Percentiles rank a stretch among this genome's conserved stretches.
Conservation (phyloP, 2,329 filamentous ascomycete species). For the Alternaria sp. region DNA sequence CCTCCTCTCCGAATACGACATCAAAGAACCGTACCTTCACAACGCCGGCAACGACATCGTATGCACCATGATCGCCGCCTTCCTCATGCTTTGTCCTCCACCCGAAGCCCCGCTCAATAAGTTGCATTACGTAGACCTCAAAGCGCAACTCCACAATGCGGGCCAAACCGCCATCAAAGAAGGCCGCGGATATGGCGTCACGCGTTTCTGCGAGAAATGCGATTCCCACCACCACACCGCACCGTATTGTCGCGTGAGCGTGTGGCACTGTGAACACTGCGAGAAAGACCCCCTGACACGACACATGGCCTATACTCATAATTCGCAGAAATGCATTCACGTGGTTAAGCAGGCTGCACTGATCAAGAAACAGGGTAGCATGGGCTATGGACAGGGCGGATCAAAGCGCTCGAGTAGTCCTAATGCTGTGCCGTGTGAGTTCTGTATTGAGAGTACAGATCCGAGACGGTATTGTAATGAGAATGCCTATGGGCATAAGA, state of each 20-base stretch:
- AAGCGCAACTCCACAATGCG: background rate
- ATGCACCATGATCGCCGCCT: conserved; percentile 12
- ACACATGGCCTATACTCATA: background rate
- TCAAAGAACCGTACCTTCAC: conserved; percentile 15
- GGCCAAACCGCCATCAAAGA: background rate
- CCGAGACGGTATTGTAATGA: background rate
- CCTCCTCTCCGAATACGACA: background rate
- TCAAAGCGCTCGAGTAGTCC: background rate
- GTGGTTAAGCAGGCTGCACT: background rate
- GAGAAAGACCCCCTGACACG: background rate
- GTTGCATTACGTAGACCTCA: background rate
- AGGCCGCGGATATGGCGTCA: background rate
- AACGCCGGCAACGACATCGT: conserved; percentile 24
- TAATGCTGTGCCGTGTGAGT: conserved; percentile 3
- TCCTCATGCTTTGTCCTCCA: background rate
- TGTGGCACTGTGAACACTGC: background rate
- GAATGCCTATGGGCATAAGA: conserved; percentile 4
- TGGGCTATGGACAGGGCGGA: background rate
- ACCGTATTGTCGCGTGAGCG: background rate
- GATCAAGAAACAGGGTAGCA: background rate
- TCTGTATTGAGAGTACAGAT: conserved; percentile 5
- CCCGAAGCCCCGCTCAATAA: background rate
- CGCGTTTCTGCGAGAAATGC: background rate
- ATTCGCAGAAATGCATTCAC: background rate
- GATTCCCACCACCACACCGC: background rate